Conservation (phyloP, 2,329 filamentous ascomycete species). For the Exophiala mesophila region DNA sequence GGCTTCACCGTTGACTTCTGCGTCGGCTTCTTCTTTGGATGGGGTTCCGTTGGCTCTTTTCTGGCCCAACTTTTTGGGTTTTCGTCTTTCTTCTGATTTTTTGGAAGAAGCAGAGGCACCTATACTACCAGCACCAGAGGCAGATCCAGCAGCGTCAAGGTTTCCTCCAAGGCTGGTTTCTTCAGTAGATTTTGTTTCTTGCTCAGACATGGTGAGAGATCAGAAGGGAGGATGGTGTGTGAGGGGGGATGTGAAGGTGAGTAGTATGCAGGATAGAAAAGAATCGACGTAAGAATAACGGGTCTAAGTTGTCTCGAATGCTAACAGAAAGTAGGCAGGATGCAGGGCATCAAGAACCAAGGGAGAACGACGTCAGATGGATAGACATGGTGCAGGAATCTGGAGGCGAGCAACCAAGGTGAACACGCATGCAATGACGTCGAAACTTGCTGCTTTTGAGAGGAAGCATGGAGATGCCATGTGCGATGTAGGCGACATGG, state of each 20-base stretch:
- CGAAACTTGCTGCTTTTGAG: slow-evolving; percentile 23
- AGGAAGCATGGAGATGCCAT: no score
- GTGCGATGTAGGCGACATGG: slow-evolving; percentile 2
- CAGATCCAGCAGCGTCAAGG: slow-evolving; percentile 31
- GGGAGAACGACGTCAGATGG: slow-evolving; percentile 23
- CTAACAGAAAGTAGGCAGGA: slow-evolving; percentile 11
- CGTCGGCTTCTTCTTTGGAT: slow-evolving; percentile 30
- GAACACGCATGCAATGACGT: slow-evolving; percentile 21
- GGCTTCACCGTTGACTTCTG: slow-evolving; percentile 12
- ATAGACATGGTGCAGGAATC: background rate
- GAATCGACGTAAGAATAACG: slow-evolving; percentile 22
- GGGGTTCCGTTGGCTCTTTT: slow-evolving; percentile 24
- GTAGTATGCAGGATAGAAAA: slow-evolving; percentile 16
- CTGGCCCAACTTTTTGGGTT: slow-evolving; percentile 27
- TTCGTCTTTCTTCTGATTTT: slow-evolving; percentile 30
- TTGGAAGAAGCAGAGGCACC: slow-evolving; percentile 29
- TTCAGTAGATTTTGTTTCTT: slow-evolving; percentile 26
- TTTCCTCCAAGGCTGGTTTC: slow-evolving; percentile 33
- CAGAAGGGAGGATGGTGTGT: slow-evolving; percentile 8
- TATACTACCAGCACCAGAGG: slow-evolving; percentile 32
- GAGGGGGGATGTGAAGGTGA: slow-evolving; percentile 14
- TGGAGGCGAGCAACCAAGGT: no score
- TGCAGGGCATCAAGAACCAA: slow-evolving; percentile 9
- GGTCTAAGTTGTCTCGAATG: slow-evolving; percentile 8
- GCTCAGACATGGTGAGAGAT: slow-evolving; percentile 27